Evolutionary conservation across 331 rosid genomes (phyloP).

Genomic region (Prunus yedoensis): DNA sequence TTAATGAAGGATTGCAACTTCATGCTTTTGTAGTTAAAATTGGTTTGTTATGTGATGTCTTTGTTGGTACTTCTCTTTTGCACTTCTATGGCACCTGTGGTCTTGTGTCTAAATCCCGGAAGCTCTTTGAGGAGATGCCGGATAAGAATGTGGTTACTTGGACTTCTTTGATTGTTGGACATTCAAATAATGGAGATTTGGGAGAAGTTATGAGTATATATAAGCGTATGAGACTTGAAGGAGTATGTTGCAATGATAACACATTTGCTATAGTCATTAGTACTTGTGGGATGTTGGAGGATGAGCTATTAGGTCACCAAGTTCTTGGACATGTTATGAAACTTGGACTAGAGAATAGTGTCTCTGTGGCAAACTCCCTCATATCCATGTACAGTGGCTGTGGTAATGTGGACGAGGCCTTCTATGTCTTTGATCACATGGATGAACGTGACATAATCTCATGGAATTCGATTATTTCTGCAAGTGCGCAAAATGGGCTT

Average conservation of each 20-base stretch:
- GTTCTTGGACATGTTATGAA: conserved; percentile 66
- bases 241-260: conserved; percentile 60
- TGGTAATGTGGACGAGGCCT: conserved; percentile 55
- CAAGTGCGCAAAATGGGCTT: conserved; percentile 51
- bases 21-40: conserved; percentile 64
- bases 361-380: conserved; percentile 78
- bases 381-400: conserved; percentile 71
- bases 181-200: conserved; percentile 47
- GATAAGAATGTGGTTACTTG: conserved; percentile 86
- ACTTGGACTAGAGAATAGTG: conserved; percentile 55
- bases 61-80: conserved; percentile 79
- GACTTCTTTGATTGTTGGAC: conserved; percentile 89
- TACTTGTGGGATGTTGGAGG: conserved; percentile 70
- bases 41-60: conserved; percentile 63
- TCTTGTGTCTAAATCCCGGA: conserved; percentile 45
- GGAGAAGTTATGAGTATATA: conserved; percentile 53
- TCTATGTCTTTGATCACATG: conserved; percentile 65
- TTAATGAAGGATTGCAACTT: conserved; percentile 60
- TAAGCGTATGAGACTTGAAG: conserved; percentile 44
- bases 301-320: conserved; percentile 61
- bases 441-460: conserved; percentile 71
- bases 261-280: conserved; percentile 60
- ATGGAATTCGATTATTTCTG: conserved; percentile 88
- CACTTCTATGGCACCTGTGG: conserved; percentile 69
- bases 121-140: conserved; percentile 67